Evolutionary conservation across 805 yeast species (phyloP), one percentile per base, ranked within the genome.

Genomic region (Candida pseudoglaebosa): DNA sequence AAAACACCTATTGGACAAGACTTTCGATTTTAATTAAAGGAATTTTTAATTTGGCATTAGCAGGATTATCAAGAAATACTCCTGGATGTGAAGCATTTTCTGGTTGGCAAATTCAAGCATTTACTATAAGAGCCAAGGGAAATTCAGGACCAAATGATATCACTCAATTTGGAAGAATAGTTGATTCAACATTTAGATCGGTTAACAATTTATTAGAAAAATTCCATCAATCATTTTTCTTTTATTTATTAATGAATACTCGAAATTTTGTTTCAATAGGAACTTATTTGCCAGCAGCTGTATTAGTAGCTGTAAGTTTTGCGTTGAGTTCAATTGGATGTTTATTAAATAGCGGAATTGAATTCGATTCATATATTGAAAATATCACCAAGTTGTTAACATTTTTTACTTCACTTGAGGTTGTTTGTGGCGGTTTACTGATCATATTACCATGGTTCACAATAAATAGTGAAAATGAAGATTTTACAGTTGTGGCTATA

Each of bases 171-270:
- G 99, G 98, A 4, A 77, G 98, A 56, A 73, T 91, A 3, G 76
- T 88, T 14, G 99, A 93, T 61, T 87, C 95, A 2, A 68, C 84
- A 6, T 81, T 90, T 55, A 75, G 99, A 44, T 81, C 96, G 0
- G 84, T 93, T 26, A 93, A 93, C 65, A 93, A 93, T 57, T 70
- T 93, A 48, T 68, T 91, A 28, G 99, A 93, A 59, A 95, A 91
- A 57, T 91, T 91, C 62, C 99, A 93, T 61, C 99, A 93, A 62
- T 87, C 96, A 1, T 93, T 89, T 54, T 93, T 93, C 70, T 93
- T 90, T 56, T 93, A 91, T 63, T 71, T 91, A 48, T 58, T 93
- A 62, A 61, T 93, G 36, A 77, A 87, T 0, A 95, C 97, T 17
- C 66, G 73, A 40, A 60, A 74, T 41, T 93, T 93, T 65, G 95